phyloP scores from a whole-genome alignment of 176 grass and related monocot species.

The Lolium rigidum region DNA sequence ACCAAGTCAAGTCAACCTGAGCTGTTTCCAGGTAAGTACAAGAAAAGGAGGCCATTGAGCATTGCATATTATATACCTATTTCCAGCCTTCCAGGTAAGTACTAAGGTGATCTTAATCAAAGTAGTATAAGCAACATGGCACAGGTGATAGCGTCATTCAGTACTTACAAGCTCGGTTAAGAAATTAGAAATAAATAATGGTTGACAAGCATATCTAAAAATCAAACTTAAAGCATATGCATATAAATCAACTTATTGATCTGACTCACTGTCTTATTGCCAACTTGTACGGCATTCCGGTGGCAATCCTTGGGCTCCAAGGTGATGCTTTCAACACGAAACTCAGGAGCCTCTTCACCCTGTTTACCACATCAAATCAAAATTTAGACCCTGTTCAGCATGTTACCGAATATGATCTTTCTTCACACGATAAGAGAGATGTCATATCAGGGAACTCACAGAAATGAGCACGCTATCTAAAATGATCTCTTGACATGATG shows the following conservation, averaged over 20 bases:
- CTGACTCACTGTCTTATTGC: slow-evolving; percentile 52
- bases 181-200: not conserved
- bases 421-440: not conserved
- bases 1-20: not conserved
- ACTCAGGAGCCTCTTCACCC: slow-evolving; percentile 75
- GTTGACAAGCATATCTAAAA: not conserved
- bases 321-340: slow-evolving; percentile 35
- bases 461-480: no score
- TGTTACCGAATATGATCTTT: not conserved
- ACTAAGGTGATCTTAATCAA: slow-evolving; percentile 22
- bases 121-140: not conserved
- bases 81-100: no score
- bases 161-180: not conserved
- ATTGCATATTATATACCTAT: not conserved
- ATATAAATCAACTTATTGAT: not conserved
- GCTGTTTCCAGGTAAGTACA: slow-evolving; percentile 18
- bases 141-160: slow-evolving; percentile 4
- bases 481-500: not conserved
- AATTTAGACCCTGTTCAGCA: not conserved
- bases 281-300: slow-evolving; percentile 28
- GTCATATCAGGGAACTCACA: not conserved
- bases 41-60: not conserved
- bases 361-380: slow-evolving; percentile 34
- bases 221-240: not conserved
- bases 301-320: slow-evolving; percentile 36